phyloP scores from a whole-genome alignment of 306 rosid genomes.

The Lagenaria siceraria region DNA sequence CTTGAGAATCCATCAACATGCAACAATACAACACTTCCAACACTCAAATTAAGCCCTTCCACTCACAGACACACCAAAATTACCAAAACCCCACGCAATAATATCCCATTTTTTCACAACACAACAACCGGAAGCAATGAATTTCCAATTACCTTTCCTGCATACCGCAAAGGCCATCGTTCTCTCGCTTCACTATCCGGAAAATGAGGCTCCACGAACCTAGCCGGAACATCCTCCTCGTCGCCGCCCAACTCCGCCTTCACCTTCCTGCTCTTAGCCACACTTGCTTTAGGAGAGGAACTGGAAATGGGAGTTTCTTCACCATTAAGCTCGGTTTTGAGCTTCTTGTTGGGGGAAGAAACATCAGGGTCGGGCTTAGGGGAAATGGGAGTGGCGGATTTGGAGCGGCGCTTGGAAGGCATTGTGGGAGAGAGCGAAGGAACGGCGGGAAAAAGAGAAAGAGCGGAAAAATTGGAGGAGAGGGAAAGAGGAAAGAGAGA shows the following conservation, averaged over 20 bases:
- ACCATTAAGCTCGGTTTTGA: not conserved
- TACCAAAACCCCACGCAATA: not conserved
- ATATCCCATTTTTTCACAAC: no score
- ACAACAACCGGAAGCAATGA: not conserved
- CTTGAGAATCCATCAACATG: not conserved
- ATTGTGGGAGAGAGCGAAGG: not conserved
- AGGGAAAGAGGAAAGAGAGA: not conserved
- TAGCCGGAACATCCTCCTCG: not conserved
- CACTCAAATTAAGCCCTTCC: not conserved
- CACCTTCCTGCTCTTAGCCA: not conserved
- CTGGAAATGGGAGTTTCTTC: not conserved
- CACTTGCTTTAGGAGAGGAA: not conserved
- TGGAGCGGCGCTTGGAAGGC: constrained; percentile 11
- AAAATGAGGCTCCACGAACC: constrained; percentile 26
- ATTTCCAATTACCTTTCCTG: constrained; percentile 14
- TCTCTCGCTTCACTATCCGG: constrained; percentile 25
- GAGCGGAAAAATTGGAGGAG: not conserved
- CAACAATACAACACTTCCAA: not conserved
- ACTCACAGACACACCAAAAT: not conserved
- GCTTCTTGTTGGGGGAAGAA: constrained; percentile 12
- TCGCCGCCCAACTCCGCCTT: not conserved
- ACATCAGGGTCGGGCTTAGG: not conserved
- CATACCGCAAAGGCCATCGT: constrained; percentile 54
- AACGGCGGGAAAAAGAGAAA: not conserved
- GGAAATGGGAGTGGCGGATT: not conserved